A percentile compares a stretch with the other conserved stretches of the same genome.
Conservation (phyloP, 192 early-diverging fungal species). For the Chytriomyces sp. region DNA sequence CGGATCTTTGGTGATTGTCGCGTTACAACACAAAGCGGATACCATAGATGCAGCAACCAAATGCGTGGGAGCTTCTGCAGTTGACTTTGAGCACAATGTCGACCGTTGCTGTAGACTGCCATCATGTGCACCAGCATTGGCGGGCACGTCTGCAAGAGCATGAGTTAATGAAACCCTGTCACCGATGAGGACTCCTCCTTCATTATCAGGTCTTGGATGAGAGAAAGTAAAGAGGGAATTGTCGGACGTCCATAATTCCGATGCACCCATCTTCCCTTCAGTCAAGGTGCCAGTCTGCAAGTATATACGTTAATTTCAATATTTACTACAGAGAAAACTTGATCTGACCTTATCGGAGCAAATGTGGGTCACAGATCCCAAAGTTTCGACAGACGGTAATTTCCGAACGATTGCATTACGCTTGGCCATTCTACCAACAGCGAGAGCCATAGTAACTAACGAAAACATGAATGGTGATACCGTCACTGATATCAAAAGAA, state of each 20-base stretch:
- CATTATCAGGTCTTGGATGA: conserved; percentile 45
- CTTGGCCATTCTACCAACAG: conserved; percentile 90
- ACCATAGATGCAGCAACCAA: conserved; percentile 70
- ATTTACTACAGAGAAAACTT: not conserved
- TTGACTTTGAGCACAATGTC: not conserved
- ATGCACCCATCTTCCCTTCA: conserved; percentile 94
- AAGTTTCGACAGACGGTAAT: conserved; percentile 89
- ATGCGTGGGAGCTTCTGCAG: conserved; percentile 41
- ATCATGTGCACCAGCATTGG: not conserved
- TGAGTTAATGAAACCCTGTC: conserved; percentile 3
- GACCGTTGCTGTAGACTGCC: not conserved
- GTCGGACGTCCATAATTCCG: conserved; percentile 78
- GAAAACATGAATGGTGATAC: not conserved
- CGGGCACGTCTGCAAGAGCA: conserved; percentile 11
- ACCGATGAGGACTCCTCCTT: conserved; percentile 33
- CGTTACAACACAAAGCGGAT: conserved; percentile 85
- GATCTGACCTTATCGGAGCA: conserved; percentile 87
- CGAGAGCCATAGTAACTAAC: conserved; percentile 90
- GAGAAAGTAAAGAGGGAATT: conserved; percentile 72
- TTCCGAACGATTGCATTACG: conserved; percentile 90
- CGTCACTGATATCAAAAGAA: not conserved
- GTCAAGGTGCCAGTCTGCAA: conserved; percentile 83
- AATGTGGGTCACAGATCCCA: conserved; percentile 94
- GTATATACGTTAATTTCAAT: not conserved
- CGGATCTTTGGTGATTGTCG: conserved; percentile 63